Evolutionary conservation across 805 yeast species (phyloP).

Genomic region (Saturnispora ahearnii): DNA sequence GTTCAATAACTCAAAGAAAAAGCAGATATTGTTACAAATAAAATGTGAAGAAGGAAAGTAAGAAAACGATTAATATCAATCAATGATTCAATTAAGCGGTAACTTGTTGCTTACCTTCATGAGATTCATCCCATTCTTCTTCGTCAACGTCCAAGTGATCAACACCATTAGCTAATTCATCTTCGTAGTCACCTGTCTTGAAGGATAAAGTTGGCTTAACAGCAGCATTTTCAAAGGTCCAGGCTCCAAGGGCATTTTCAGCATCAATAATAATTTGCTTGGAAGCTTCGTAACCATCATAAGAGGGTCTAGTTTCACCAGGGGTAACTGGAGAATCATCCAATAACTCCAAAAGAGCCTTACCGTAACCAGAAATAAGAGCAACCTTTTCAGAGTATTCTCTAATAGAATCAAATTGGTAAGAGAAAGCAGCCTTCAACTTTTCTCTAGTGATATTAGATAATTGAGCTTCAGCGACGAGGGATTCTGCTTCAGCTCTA

Average conservation of each 20-base stretch:
- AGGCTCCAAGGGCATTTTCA: constrained; percentile 70
- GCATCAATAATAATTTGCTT: constrained; percentile 82
- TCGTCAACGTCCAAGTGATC: constrained; percentile 38
- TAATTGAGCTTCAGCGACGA: constrained; percentile 87
- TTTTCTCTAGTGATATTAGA: constrained; percentile 84
- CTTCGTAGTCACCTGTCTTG: constrained; percentile 36
- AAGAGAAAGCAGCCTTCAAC: constrained; percentile 74
- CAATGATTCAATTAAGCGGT: constrained; percentile 18
- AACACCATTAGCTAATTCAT: constrained; percentile 40
- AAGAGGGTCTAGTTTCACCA: constrained; percentile 86
- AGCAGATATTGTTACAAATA: not conserved
- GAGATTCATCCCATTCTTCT: constrained; percentile 37
- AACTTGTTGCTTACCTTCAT: constrained; percentile 12
- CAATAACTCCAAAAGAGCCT: constrained; percentile 71
- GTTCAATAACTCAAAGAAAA: too few relatives aligned
- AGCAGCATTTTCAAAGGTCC: constrained; percentile 79
- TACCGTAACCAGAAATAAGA: constrained; percentile 83
- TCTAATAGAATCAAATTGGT: constrained; percentile 77
- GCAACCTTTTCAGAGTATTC: constrained; percentile 83
- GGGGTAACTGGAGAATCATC: constrained; percentile 85
- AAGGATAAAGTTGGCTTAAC: constrained; percentile 75
- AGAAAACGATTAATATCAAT: too few relatives aligned
- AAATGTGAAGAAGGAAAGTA: not conserved
- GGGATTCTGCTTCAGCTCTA: constrained; percentile 84
- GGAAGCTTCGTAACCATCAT: constrained; percentile 83